phyloP scores from a whole-genome alignment of 305 asterid genomes.

The Ajuga reptans region DNA sequence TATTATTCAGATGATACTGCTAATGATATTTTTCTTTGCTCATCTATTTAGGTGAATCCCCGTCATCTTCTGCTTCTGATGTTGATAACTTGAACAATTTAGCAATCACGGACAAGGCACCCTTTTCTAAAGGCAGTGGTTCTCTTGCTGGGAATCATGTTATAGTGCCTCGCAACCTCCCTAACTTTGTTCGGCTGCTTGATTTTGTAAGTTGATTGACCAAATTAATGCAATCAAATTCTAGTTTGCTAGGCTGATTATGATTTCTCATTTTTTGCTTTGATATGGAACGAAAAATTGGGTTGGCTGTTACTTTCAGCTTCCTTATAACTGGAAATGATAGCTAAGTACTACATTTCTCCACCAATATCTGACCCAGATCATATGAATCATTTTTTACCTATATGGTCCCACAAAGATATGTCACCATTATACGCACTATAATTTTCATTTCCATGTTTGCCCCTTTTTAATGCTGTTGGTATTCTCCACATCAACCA shows the following conservation, averaged over 20 bases:
- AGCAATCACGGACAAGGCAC: conserved; percentile 49
- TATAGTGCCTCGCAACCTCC: conserved; percentile 53
- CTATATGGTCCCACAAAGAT: no score
- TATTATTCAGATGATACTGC: conserved; percentile 5
- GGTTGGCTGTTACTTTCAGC: neutral
- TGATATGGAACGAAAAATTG: neutral
- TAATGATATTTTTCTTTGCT: conserved; percentile 19
- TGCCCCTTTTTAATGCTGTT: no score
- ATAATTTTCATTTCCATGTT: no score
- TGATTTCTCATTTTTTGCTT: neutral
- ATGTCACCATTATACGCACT: no score
- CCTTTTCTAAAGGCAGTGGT: conserved; percentile 51
- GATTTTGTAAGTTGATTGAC: conserved; percentile 65
- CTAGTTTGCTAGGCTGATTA: neutral
- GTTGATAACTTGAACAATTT: conserved; percentile 78
- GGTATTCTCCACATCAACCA: no score
- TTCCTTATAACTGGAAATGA: neutral
- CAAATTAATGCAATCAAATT: neutral
- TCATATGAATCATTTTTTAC: neutral
- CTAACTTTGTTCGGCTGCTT: conserved; percentile 58
- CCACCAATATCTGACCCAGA: neutral
- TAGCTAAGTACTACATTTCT: neutral
- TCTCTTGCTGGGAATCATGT: conserved; percentile 50
- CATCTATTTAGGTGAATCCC: conserved; percentile 73
- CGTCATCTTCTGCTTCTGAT: conserved; percentile 92